Evolutionary conservation across 164 flowering plant genomes (phyloP).

Genomic region (Vitis labrusca): DNA sequence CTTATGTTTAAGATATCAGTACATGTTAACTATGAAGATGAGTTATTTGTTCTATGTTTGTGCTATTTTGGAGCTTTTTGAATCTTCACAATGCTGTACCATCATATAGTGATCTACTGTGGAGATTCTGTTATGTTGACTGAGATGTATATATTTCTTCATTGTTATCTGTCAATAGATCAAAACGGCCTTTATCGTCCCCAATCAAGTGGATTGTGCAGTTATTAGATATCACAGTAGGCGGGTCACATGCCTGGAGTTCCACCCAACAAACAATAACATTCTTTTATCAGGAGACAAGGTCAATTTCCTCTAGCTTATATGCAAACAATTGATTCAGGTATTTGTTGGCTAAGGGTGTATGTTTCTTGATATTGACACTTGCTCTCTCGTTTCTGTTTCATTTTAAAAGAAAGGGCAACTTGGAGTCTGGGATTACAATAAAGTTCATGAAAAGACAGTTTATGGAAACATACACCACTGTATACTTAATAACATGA

Average conservation of each 20-base stretch:
- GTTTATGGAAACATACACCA: conserved; percentile 83
- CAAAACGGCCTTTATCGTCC: conserved; percentile 67
- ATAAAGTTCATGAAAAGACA: conserved; percentile 68
- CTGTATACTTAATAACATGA: conserved; percentile 80
- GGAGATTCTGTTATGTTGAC: neutral
- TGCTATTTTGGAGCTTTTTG: neutral
- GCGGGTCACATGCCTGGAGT: conserved; percentile 88
- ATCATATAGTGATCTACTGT: neutral
- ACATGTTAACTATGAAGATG: neutral
- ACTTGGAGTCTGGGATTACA: conserved; percentile 94
- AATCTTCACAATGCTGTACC: neutral
- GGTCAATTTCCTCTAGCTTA: conserved; percentile 34
- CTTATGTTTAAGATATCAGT: too few species aligned
- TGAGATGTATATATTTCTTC: neutral
- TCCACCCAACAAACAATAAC: conserved; percentile 83
- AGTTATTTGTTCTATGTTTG: neutral
- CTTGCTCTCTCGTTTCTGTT: conserved; percentile 5
- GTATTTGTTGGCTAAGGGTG: neutral
- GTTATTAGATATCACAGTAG: conserved; percentile 89
- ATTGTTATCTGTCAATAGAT: conserved; percentile 35
- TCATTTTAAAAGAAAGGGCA: conserved; percentile 79
- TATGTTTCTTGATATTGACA: conserved; percentile 16
- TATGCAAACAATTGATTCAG: neutral
- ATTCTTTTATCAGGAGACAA: conserved; percentile 93
- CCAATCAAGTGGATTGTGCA: conserved; percentile 77